Evolutionary conservation across 805 yeast species (phyloP).

Genomic region (Candida parachauliodes): DNA sequence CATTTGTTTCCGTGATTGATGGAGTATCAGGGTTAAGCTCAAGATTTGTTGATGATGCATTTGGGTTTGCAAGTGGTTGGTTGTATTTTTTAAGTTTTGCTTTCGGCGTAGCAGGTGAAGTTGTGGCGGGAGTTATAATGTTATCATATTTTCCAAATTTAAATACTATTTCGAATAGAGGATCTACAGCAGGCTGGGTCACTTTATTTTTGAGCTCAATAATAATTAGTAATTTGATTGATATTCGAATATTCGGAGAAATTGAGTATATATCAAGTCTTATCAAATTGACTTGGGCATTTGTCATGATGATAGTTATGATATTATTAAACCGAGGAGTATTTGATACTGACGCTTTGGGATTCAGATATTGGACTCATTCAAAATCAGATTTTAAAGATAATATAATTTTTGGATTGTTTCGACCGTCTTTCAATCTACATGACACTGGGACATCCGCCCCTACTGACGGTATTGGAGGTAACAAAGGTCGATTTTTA

Average conservation of each 20-base stretch:
- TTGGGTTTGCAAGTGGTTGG: slow-evolving; percentile 73
- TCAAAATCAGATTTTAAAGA: slow-evolving; percentile 45
- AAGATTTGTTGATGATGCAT: slow-evolving; percentile 72
- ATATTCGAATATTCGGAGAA: slow-evolving; percentile 73
- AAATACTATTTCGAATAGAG: slow-evolving; percentile 43
- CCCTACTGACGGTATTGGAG: slow-evolving; percentile 53
- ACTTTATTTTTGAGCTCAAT: slow-evolving; percentile 51
- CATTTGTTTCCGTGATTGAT: slow-evolving; percentile 73
- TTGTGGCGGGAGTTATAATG: slow-evolving; percentile 77
- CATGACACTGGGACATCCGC: slow-evolving; percentile 54
- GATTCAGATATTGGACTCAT: slow-evolving; percentile 67
- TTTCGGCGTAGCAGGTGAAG: slow-evolving; percentile 72
- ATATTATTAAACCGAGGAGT: slow-evolving; percentile 62
- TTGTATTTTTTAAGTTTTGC: slow-evolving; percentile 71
- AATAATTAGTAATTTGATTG: slow-evolving; percentile 52
- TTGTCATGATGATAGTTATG: slow-evolving; percentile 58
- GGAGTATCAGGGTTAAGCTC: slow-evolving; percentile 75
- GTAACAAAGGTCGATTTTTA: slow-evolving; percentile 56
- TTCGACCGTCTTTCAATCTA: slow-evolving; percentile 68
- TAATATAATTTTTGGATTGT: slow-evolving; percentile 60
- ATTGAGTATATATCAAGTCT: slow-evolving; percentile 62
- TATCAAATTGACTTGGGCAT: slow-evolving; percentile 50
- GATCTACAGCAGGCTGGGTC: slow-evolving; percentile 60
- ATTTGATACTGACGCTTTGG: slow-evolving; percentile 36
- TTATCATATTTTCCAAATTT: slow-evolving; percentile 61